Evolutionary conservation across 495 filamentous ascomycete genomes (phyloP), one percentile per base, ranked within the genome.

Genomic region (Penicillium waksmanii): DNA sequence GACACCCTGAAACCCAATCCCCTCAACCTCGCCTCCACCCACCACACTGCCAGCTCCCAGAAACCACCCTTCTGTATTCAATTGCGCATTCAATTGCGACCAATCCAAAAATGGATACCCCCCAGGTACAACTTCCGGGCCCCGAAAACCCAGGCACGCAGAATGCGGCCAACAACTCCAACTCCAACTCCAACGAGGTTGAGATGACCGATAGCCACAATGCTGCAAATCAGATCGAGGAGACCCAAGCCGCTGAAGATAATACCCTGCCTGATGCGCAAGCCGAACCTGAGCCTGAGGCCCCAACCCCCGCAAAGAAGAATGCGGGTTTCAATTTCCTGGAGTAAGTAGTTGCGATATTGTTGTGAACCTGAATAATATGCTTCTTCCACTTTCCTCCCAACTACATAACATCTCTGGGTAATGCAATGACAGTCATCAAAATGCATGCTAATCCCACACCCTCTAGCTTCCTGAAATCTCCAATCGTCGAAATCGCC

Each of bases 401-500:
- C 17, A 21, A 13, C 42, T 21, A 44, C 12, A 17, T 44, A 23
- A 23, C 23, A 23, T 23, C 23, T 23, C 1, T 3, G 23, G 3
- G 23, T 3, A 23, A 23, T 23, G 23, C 23, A 23, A 23, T 23
- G 23, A 23, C 23, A 23, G 23, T 23, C 23, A 23, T 19, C 15
- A 19, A 13, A 9, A 19, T 44, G 42, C 6, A 3, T 17, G n/a
- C 17, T 44, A 44, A 44, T 18, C n/a, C 5, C 42, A 0, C 12
- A 15, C 17, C 17, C 7, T 18, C n/a, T 9, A 78, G 76, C 18
- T 75, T 69, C 69, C 81, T 97, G 19, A 86, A 83, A 53, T 92
- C 88, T 34, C 93, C 94, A 1, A 85, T 96, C 21, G 84, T 98
- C 36, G 87, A 88, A 19, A 75, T 97, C 17, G 62, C 86, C n/a